A percentile compares a stretch with the other conserved stretches of the same genome.
These are phyloP conservation scores for Pythium monospermum DNA, from an alignment of 352 stramenopile species.

Conservation along the genomic window DNA sequence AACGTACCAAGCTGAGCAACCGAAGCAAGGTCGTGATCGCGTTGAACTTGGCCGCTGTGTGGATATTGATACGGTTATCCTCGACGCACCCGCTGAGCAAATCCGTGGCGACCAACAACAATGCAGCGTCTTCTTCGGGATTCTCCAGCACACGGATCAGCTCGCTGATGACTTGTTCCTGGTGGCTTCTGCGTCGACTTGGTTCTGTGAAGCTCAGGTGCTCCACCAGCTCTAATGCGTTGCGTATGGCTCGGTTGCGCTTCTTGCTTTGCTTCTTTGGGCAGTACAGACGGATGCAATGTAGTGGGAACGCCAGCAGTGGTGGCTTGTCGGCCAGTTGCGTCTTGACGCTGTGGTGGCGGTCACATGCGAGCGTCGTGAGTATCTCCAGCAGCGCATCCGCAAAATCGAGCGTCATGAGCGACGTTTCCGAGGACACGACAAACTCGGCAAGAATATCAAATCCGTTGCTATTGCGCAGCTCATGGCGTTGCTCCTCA, in stretches of 20 bases:
- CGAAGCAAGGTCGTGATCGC: constrained; percentile 30
- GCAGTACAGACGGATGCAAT: constrained; percentile 10
- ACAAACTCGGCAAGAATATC: constrained; percentile 28
- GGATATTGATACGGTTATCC: constrained; percentile 23
- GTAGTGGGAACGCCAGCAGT: constrained; percentile 27
- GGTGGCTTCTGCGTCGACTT: constrained; percentile 1
- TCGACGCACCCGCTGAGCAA: constrained; percentile 36
- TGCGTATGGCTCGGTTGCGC: constrained; percentile 34
- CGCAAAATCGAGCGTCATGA: constrained; percentile 12
- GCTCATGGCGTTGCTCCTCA: constrained; percentile 27
- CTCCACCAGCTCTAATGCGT: constrained; percentile 40
- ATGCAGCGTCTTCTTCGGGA: constrained; percentile 23
- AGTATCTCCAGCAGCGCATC: constrained; percentile 48
- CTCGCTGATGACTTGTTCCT: constrained; percentile 4
- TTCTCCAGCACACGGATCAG: constrained; percentile 32
- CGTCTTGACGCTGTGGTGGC: constrained; percentile 2
- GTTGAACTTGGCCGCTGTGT: constrained; percentile 26
- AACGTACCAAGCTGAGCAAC: constrained; percentile 27
- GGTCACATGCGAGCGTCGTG: constrained; percentile 26
- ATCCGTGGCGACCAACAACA: constrained; percentile 36
- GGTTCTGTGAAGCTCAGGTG: constrained; percentile 19
- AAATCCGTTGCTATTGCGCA: constrained; percentile 24
- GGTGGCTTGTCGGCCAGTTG: constrained; percentile 4
- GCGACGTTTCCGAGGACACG: constrained; percentile 11
- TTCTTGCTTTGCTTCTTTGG: constrained; percentile 26